Conservation (phyloP, 805 yeast genomes). For the Cyberlindnera maritima region DNA sequence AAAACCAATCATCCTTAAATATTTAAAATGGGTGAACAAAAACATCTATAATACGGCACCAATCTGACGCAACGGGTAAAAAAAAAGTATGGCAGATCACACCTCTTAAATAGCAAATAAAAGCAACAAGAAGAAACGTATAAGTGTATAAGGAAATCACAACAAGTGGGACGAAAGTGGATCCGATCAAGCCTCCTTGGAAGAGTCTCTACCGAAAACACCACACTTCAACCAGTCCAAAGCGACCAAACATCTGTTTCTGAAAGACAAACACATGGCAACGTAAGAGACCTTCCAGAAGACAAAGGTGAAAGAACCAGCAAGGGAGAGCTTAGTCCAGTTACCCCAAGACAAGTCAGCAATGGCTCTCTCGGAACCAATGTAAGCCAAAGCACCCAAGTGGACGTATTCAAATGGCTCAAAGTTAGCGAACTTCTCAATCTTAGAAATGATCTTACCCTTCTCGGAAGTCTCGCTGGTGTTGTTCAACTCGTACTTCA, state of each 20-base stretch:
- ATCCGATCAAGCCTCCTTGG: slow-evolving; percentile 25
- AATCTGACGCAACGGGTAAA: not conserved
- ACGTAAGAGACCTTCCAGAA: slow-evolving; percentile 96
- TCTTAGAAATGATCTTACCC: slow-evolving; percentile 28
- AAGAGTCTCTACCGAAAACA: slow-evolving; percentile 85
- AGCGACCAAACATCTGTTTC: slow-evolving; percentile 82
- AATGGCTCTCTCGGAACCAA: slow-evolving; percentile 90
- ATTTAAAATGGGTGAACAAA: not conserved
- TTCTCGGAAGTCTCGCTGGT: slow-evolving; percentile 39
- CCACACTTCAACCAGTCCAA: slow-evolving; percentile 88
- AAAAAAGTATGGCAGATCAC: no score
- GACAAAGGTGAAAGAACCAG: slow-evolving; percentile 83
- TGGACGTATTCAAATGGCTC: slow-evolving; percentile 77
- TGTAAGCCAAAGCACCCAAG: slow-evolving; percentile 92
- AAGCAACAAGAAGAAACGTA: no score
- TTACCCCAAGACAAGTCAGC: slow-evolving; percentile 84
- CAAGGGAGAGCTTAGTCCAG: slow-evolving; percentile 75
- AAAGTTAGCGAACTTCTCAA: slow-evolving; percentile 44
- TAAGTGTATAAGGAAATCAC: no score
- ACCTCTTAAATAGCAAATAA: no score
- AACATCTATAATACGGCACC: slow-evolving; percentile 7
- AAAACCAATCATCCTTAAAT: no score
- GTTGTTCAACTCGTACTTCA: slow-evolving; percentile 41
- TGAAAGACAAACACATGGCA: slow-evolving; percentile 85
- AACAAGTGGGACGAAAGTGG: no score